phyloP scores from a whole-genome alignment of 78 protist genomes.

The Dictyostelium citrinum region DNA sequence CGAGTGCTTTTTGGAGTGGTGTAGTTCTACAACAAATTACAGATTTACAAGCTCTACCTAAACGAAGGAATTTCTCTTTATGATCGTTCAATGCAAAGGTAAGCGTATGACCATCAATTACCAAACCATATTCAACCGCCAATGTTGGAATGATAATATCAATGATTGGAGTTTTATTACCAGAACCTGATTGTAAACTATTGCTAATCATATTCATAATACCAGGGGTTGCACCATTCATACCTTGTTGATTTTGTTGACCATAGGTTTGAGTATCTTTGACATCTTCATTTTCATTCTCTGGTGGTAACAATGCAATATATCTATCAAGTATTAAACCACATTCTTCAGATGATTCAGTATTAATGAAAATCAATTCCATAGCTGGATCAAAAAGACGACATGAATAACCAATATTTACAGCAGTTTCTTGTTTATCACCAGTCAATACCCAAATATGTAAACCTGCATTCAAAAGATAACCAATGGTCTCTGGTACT shows the following conservation, averaged over 20 bases:
- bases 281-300: background rate
- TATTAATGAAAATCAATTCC: constrained; percentile 71
- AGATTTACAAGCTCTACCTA: constrained; percentile 81
- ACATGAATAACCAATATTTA: constrained; percentile 88
- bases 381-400: constrained; percentile 56
- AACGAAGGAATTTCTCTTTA: constrained; percentile 81
- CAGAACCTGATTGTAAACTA: background rate
- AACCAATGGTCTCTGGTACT: constrained; percentile 87
- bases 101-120: constrained; percentile 81
- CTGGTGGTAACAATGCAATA: constrained; percentile 68
- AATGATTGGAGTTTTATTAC: background rate
- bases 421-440: constrained; percentile 94
- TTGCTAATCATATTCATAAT: constrained; percentile 4
- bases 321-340: constrained; percentile 71
- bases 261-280: constrained; percentile 4
- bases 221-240: background rate
- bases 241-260: background rate
- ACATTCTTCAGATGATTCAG: constrained; percentile 71
- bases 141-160: constrained; percentile 45
- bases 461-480: constrained; percentile 84
- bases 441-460: constrained; percentile 94
- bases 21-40: constrained; percentile 93
- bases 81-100: constrained; percentile 51
- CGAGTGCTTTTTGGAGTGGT: constrained; percentile 91
- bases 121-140: constrained; percentile 57